Evolutionary conservation across 1,284 basidiomycete species (phyloP).

Genomic region (Austroboletus niveus): DNA sequence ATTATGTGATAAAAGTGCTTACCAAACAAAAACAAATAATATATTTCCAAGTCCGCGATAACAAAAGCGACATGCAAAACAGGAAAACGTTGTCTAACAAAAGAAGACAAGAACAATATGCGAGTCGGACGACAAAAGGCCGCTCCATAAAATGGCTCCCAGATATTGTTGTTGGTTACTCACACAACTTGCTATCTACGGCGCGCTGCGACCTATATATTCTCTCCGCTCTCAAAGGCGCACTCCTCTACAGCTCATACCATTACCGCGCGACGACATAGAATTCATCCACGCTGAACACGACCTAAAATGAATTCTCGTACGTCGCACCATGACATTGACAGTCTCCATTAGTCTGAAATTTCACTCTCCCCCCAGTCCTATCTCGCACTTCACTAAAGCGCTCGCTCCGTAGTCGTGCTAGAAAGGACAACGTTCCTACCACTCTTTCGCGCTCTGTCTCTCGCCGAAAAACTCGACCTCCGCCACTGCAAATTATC

Average conservation of each 20-base stretch:
- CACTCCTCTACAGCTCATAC: neutral
- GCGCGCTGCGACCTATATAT: conserved; percentile 20
- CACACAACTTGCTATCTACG: conserved; percentile 8
- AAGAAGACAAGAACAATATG: conserved; percentile 27
- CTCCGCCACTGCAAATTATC: conserved; percentile 34
- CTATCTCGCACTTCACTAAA: conserved; percentile 24
- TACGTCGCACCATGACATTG: conserved; percentile 8
- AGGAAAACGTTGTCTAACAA: conserved; percentile 26
- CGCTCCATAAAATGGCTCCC: conserved; percentile 4
- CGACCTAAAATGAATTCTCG: conserved; percentile 21
- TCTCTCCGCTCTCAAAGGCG: neutral
- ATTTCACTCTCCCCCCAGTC: conserved; percentile 15
- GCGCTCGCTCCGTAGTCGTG: conserved; percentile 22
- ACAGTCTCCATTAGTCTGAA: neutral
- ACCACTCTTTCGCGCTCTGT: conserved; percentile 5
- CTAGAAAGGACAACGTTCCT: conserved; percentile 19
- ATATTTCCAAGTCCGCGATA: conserved; percentile 19
- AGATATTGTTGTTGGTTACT: conserved; percentile 17
- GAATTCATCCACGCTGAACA: conserved; percentile 1
- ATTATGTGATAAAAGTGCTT: neutral
- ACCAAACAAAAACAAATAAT: conserved; percentile 17
- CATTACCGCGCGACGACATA: neutral
- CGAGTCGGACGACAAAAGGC: conserved; percentile 26
- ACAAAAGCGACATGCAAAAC: conserved; percentile 15
- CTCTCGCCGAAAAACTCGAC: conserved; percentile 17